A percentile compares a stretch with the other conserved stretches of the same genome.
Evolutionary conservation across 2,329 filamentous ascomycete species (phyloP).

Genomic region (Neonectria faginata): DNA sequence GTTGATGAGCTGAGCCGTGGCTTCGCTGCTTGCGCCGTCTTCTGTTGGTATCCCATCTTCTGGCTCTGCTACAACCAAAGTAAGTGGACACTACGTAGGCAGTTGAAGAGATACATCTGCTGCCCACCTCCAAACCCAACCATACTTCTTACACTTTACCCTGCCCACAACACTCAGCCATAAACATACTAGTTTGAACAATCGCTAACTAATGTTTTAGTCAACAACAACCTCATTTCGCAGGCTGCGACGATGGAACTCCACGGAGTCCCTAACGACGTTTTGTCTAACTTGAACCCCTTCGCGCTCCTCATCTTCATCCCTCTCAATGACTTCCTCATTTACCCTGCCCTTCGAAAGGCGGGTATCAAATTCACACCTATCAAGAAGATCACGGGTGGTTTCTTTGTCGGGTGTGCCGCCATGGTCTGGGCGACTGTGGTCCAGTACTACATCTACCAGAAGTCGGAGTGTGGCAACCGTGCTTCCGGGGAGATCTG

Average conservation of each 20-base stretch:
- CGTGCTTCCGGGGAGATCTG: conserved; percentile 48
- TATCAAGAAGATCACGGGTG: conserved; percentile 79
- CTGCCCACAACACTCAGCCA: too few relatives aligned
- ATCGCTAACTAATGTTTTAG: conserved; percentile 46
- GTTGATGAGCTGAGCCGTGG: conserved; percentile 80
- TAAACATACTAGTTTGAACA: not conserved
- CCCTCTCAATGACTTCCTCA: conserved; percentile 73
- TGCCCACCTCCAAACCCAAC: not conserved
- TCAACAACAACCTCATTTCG: conserved; percentile 69
- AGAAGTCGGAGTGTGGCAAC: conserved; percentile 68
- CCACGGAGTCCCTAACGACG: conserved; percentile 80
- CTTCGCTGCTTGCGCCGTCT: conserved; percentile 75
- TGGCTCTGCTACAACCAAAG: conserved; percentile 64
- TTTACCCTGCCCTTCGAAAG: conserved; percentile 76
- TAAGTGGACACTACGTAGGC: conserved; percentile 35
- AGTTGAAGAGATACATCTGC: not conserved
- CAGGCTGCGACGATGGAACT: conserved; percentile 75
- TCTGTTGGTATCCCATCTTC: conserved; percentile 74
- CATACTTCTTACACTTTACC: too few relatives aligned
- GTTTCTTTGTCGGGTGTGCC: conserved; percentile 72
- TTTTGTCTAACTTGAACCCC: conserved; percentile 80
- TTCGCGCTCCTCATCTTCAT: conserved; percentile 81
- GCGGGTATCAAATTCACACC: conserved; percentile 75
- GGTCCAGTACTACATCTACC: conserved; percentile 72
- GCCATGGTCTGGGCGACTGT: conserved; percentile 70